Conservation (phyloP, 2,329 filamentous ascomycete genomes). For the Lachnellula hyalina region DNA sequence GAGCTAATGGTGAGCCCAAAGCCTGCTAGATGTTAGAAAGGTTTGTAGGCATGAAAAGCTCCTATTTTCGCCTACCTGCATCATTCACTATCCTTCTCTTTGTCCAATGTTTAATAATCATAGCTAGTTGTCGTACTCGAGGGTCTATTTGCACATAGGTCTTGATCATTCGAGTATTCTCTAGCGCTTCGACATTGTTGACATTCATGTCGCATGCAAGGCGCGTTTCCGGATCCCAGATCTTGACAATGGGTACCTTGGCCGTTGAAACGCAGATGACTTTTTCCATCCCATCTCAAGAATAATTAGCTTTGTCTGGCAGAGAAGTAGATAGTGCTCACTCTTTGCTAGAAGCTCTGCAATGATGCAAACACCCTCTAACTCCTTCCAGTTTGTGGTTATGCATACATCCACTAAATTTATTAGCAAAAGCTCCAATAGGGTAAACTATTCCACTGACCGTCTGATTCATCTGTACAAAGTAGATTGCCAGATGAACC, state of each 20-base stretch:
- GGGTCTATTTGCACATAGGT: slow-evolving; percentile 93
- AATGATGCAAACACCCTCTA: slow-evolving; percentile 87
- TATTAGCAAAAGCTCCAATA: slow-evolving; percentile 5
- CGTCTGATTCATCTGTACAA: slow-evolving; percentile 93
- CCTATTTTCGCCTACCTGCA: slow-evolving; percentile 65
- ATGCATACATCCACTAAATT: slow-evolving; percentile 90
- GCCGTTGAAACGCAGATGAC: slow-evolving; percentile 92
- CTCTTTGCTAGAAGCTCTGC: slow-evolving; percentile 79
- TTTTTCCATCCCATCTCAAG: slow-evolving; percentile 85
- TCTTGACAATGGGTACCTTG: slow-evolving; percentile 97
- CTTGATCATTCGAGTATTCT: slow-evolving; percentile 97
- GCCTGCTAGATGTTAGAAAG: slow-evolving; percentile 45
- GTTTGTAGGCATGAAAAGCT: slow-evolving; percentile 3
- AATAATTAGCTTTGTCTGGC: slow-evolving; percentile 31
- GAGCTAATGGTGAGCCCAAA: slow-evolving; percentile 93
- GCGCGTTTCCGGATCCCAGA: slow-evolving; percentile 90
- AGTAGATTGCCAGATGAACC: slow-evolving; percentile 96
- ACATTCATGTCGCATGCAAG: slow-evolving; percentile 98
- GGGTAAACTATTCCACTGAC: slow-evolving; percentile 45
- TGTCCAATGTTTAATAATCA: slow-evolving; percentile 98
- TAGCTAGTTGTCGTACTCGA: slow-evolving; percentile 83
- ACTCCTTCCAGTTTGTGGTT: slow-evolving; percentile 78
- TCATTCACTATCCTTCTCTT: slow-evolving; percentile 90
- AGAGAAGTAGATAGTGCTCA: slow-evolving; percentile 44
- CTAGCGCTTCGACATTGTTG: slow-evolving; percentile 90